These are phyloP conservation scores for Rhododendron simsii DNA, from an alignment of 148 eudicot genomes.

Conservation along the genomic window DNA sequence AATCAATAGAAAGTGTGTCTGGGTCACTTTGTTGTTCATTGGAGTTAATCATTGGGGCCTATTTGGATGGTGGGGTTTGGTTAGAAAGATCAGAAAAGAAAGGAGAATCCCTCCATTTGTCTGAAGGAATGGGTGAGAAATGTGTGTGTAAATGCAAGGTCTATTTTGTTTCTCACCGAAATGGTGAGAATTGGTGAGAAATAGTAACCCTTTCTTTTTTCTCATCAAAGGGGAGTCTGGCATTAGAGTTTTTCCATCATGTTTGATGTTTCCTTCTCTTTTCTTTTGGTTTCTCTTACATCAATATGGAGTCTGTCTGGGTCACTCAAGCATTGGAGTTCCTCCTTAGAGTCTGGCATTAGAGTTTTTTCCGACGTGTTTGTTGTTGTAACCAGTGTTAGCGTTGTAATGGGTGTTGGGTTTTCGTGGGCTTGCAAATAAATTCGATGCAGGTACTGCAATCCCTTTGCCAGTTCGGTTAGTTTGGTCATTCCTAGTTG, in stretches of 20 bases:
- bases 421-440: neutral
- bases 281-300: neutral
- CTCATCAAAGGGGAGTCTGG: neutral
- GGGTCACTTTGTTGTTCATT: conserved; percentile 4
- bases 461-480: conserved; percentile 11
- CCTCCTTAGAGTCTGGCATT: conserved; percentile 8
- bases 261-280: neutral
- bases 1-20: neutral
- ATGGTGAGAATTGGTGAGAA: neutral
- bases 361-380: neutral
- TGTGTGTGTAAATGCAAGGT: neutral
- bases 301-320: conserved; percentile 7
- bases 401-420: neutral
- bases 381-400: conserved; percentile 7
- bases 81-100: neutral
- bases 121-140: neutral
- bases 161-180: neutral
- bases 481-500: conserved; percentile 1
- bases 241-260: neutral
- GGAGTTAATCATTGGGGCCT: conserved; percentile 6
- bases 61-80: neutral
- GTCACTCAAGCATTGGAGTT: conserved; percentile 13
- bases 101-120: neutral
- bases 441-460: neutral
- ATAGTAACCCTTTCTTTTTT: neutral